phyloP scores from a whole-genome alignment of 1,139 yeast genomes.

The Geotrichum cucujoidarum region DNA sequence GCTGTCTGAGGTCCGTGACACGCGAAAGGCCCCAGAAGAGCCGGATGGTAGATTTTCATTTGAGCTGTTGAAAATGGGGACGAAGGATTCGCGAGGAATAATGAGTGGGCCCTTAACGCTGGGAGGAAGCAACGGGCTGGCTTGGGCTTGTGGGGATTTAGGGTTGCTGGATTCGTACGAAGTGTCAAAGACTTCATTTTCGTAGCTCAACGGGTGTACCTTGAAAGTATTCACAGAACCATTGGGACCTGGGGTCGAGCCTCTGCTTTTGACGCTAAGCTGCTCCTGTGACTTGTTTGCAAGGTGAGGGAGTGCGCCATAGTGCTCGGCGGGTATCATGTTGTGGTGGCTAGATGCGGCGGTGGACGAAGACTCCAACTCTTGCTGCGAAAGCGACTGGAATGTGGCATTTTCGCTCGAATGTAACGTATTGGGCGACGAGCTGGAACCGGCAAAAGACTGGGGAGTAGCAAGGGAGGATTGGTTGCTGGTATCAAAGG shows the following conservation, averaged over 20 bases:
- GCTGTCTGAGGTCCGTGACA: not conserved
- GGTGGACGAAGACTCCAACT: not conserved
- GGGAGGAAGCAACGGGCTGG: constrained; percentile 15
- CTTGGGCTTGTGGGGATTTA: not conserved
- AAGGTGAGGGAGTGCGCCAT: too few relatives aligned
- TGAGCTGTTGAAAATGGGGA: constrained; percentile 1
- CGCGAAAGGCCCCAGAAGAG: not conserved
- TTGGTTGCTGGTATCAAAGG: not conserved
- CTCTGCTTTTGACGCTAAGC: not conserved
- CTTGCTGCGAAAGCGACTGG: not conserved
- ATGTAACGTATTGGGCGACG: not conserved
- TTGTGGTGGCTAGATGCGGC: not conserved
- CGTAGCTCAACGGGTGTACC: constrained; percentile 2
- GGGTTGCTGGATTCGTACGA: constrained; percentile 10
- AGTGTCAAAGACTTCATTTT: constrained; percentile 11
- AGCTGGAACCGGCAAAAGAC: not conserved
- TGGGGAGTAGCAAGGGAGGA: not conserved
- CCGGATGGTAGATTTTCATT: not conserved
- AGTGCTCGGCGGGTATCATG: not conserved
- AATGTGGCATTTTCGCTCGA: not conserved
- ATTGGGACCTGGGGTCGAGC: not conserved
- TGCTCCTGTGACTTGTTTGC: not conserved
- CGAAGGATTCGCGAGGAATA: constrained; percentile 1
- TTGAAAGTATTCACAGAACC: not conserved
- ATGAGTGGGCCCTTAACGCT: constrained; percentile 1